These are phyloP conservation scores for Datisca glomerata DNA, from an alignment of 306 rosid genomes.

Conservation along the genomic window DNA sequence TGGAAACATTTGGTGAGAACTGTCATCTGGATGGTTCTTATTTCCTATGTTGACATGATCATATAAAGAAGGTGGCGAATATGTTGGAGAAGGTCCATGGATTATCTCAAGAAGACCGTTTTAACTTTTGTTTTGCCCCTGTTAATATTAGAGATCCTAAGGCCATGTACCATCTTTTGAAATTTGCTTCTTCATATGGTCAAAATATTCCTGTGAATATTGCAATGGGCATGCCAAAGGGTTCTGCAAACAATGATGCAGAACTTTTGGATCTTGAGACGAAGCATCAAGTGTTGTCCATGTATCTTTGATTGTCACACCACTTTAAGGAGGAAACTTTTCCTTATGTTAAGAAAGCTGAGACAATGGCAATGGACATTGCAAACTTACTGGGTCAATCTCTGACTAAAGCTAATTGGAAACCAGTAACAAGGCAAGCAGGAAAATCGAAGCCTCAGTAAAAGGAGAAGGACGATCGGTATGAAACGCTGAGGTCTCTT, in stretches of 20 bases:
- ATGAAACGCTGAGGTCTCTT: conserved; percentile 40
- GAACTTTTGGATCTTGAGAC: conserved; percentile 91
- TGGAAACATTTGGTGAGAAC: conserved; percentile 59
- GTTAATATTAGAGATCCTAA: conserved; percentile 83
- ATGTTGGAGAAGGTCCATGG: conserved; percentile 69
- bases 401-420: too few relatives aligned
- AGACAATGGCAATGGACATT: conserved; percentile 61
- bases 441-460: conserved; percentile 32
- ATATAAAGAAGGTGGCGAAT: conserved; percentile 85
- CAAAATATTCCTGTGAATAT: conserved; percentile 58
- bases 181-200: conserved; percentile 61
- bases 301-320: conserved; percentile 75
- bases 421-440: too few relatives aligned
- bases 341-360: too few relatives aligned
- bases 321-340: conserved; percentile 57
- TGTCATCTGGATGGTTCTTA: conserved; percentile 76
- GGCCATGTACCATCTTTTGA: conserved; percentile 68
- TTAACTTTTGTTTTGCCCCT: conserved; percentile 80
- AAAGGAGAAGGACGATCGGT: conserved; percentile 20
- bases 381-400: conserved; percentile 55
- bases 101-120: conserved; percentile 70
- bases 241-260: conserved; percentile 56
- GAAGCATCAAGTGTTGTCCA: conserved; percentile 81
- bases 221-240: conserved; percentile 76
- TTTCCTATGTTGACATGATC: conserved; percentile 64